phyloP scores from a whole-genome alignment of 176 grass and related monocot species.

The Avena insularis region DNA sequence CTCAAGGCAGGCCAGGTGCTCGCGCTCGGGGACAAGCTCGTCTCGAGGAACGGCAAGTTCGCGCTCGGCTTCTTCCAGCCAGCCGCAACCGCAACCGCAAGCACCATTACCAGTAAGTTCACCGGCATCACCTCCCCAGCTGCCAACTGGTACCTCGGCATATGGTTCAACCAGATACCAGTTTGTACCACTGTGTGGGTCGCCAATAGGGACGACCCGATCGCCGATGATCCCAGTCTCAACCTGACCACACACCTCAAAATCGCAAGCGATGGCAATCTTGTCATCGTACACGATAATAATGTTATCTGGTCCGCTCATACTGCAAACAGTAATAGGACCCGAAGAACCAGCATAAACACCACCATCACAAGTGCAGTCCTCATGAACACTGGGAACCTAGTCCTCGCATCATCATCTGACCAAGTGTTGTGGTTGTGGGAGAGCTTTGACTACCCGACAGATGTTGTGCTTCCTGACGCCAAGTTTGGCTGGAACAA shows the following conservation, averaged over 20 bases:
- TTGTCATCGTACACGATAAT: slow-evolving; percentile 29
- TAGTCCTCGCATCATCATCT: slow-evolving; percentile 30
- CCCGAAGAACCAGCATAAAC: background rate
- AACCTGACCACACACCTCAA: slow-evolving; percentile 25
- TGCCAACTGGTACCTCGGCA: slow-evolving; percentile 7
- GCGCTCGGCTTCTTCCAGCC: slow-evolving; percentile 58
- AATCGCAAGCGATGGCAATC: slow-evolving; percentile 41
- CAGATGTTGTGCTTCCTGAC: slow-evolving; percentile 41
- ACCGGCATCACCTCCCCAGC: background rate
- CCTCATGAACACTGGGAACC: slow-evolving; percentile 42
- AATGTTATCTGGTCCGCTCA: slow-evolving; percentile 36
- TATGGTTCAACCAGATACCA: background rate
- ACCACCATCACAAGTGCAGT: slow-evolving; percentile 11
- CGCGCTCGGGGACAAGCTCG: slow-evolving; percentile 45
- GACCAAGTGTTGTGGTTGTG: slow-evolving; percentile 37
- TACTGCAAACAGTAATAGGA: background rate
- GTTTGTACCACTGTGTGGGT: background rate
- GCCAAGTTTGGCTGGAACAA: slow-evolving; percentile 56
- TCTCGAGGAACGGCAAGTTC: slow-evolving; percentile 50
- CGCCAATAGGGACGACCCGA: slow-evolving; percentile 3
- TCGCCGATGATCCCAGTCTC: background rate
- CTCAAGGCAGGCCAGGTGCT: slow-evolving; percentile 26
- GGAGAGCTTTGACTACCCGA: slow-evolving; percentile 63
- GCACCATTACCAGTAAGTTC: background rate
- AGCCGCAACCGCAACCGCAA: too few relatives aligned